These are phyloP conservation scores for Kuraishia borneana DNA, from an alignment of 805 yeast genomes.

Conservation along the genomic window DNA sequence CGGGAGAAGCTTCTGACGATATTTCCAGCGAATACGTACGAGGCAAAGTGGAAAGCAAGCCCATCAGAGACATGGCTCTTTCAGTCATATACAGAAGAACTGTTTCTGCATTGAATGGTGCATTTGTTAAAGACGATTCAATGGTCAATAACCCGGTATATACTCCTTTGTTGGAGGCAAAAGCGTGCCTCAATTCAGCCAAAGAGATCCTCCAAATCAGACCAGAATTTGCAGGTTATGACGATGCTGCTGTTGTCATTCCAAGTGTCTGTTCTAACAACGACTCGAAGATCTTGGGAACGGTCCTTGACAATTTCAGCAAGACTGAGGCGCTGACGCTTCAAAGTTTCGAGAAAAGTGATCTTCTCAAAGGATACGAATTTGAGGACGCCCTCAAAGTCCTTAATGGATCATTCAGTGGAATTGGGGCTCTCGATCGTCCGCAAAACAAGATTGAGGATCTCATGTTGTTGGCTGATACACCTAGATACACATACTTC, in stretches of 20 bases:
- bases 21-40: background rate
- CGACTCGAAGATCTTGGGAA: background rate
- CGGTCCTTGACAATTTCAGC: background rate
- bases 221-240: constrained; percentile 36
- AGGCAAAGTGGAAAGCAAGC: background rate
- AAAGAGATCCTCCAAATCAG: constrained; percentile 24
- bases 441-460: background rate
- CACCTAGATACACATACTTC: constrained; percentile 4
- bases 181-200: constrained; percentile 15
- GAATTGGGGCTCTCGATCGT: background rate
- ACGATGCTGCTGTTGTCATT: constrained; percentile 37
- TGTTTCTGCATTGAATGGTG: background rate
- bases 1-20: background rate
- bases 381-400: background rate
- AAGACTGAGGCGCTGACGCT: background rate
- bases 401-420: background rate
- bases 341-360: background rate
- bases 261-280: constrained; percentile 19
- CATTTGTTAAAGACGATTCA: background rate
- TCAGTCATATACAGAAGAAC: background rate
- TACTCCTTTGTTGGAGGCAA: background rate
- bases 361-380: background rate
- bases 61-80: background rate
- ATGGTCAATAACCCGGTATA: background rate
- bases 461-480: constrained; percentile 5